Conservation (phyloP, 345 rosid genomes). For the Rhodamnia argentea region DNA sequence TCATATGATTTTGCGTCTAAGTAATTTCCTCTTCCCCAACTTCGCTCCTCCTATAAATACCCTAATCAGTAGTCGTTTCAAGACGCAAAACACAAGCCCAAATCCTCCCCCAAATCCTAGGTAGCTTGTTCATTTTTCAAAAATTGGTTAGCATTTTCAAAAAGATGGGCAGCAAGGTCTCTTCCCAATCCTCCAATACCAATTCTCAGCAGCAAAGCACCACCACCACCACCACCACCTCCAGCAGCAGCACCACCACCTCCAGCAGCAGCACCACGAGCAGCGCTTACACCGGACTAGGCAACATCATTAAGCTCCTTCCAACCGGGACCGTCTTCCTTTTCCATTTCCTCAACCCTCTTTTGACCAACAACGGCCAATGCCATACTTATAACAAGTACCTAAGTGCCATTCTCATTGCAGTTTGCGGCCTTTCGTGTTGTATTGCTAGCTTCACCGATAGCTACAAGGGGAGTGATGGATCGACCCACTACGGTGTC, state of each 20-base stretch:
- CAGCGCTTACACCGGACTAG: conserved; percentile 31
- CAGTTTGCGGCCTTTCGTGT: conserved; percentile 58
- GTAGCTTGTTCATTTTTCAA: neutral
- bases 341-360: conserved; percentile 72
- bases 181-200: neutral
- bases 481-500: conserved; percentile 45
- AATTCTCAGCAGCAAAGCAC: conserved; percentile 7
- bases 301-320: conserved; percentile 67
- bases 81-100: neutral
- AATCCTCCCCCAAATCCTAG: neutral
- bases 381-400: conserved; percentile 47
- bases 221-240: neutral
- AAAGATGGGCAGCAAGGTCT: neutral
- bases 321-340: conserved; percentile 82
- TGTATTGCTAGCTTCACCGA: conserved; percentile 60
- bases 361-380: conserved; percentile 55
- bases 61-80: neutral
- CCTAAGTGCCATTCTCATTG: conserved; percentile 40
- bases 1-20: conserved; percentile 4
- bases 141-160: neutral
- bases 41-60: neutral
- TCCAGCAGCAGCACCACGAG: neutral
- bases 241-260: neutral
- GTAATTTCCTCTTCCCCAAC: neutral
- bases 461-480: conserved; percentile 45